Evolutionary conservation across 345 rosid species (phyloP), one percentile per base, ranked within the genome.

Genomic region (Camelina neglecta): DNA sequence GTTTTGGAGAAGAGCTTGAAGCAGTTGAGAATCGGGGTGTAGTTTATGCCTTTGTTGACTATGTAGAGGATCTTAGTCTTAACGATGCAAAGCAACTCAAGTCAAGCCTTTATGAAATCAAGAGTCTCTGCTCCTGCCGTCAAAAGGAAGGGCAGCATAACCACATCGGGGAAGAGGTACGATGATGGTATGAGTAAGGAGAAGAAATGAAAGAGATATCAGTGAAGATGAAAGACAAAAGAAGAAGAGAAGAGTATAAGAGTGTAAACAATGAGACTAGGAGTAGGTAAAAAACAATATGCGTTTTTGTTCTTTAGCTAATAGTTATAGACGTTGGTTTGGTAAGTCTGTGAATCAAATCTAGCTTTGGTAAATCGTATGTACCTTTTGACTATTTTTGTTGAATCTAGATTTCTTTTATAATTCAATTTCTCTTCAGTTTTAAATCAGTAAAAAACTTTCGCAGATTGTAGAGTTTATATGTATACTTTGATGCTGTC

Each of bases 51-150:
- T 51, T 35, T 51, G 71, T 67, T 4, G 49, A 67, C 49, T 8
- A 67, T 67, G 48, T 51, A 51, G 71, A 67, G 35, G 49, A 51
- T 67, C 45, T 35, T 51, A 50, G 24, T 16, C 4, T 35, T n/a
- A n/a, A 33, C 8, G 24, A 58, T 58, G 13, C 24, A 35, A 58
- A 58, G 44, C 63, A 35, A 35, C 63, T 35, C 63, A 33, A 58
- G 10, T 33, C 63, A 58, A 58, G 24, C 62, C 2, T 58, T 23
- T n/a, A 42, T 33, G 3, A 33, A 3, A 4, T 58, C 42, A 31
- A 33, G 62, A 6, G 4, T 33, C 1, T n/a, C 62, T 58, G 42
- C 62, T 2, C 21, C 20, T 58, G 42, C 62, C 33, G 62, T 58
- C 9, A 29, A 33, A 6, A 29, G 16, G 8, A 56, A 56, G 60